phyloP scores from a whole-genome alignment of 2,329 filamentous ascomycete species.

The Aspergillus brunneoviolaceus region DNA sequence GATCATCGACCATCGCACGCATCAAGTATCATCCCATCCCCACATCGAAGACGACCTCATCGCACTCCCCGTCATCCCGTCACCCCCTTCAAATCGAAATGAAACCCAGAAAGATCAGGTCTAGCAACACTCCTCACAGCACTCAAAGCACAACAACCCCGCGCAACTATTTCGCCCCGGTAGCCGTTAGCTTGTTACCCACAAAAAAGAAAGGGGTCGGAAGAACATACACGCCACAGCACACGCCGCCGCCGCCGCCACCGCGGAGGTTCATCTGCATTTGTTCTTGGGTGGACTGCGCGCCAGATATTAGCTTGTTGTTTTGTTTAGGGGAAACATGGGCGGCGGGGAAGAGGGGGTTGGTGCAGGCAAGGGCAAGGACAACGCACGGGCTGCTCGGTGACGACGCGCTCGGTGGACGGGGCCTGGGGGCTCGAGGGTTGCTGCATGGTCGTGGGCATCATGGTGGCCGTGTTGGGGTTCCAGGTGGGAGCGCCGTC shows the following conservation, averaged over 20 bases:
- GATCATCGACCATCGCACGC: too few species aligned
- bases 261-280: slow-evolving; percentile 29
- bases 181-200: neutral
- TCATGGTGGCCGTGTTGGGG: slow-evolving; percentile 17
- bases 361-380: too few species aligned
- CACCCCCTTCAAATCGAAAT: neutral
- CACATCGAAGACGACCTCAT: too few species aligned
- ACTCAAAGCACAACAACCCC: slow-evolving; percentile 28
- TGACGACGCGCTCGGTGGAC: slow-evolving; percentile 19
- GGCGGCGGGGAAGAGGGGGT: too few species aligned
- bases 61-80: too few species aligned
- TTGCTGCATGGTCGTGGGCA: slow-evolving; percentile 27
- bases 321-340: neutral
- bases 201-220: too few species aligned
- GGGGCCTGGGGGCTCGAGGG: slow-evolving; percentile 25
- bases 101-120: neutral
- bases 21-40: too few species aligned
- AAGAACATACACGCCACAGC: slow-evolving; percentile 30
- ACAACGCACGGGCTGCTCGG: slow-evolving; percentile 25
- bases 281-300: slow-evolving; percentile 17
- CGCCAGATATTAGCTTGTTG: neutral
- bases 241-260: slow-evolving; percentile 28
- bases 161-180: slow-evolving; percentile 20
- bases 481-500: slow-evolving; percentile 24
- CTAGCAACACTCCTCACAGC: slow-evolving; percentile 31